Conservation (phyloP, 345 rosid species). For the Dovyalis caffra region DNA sequence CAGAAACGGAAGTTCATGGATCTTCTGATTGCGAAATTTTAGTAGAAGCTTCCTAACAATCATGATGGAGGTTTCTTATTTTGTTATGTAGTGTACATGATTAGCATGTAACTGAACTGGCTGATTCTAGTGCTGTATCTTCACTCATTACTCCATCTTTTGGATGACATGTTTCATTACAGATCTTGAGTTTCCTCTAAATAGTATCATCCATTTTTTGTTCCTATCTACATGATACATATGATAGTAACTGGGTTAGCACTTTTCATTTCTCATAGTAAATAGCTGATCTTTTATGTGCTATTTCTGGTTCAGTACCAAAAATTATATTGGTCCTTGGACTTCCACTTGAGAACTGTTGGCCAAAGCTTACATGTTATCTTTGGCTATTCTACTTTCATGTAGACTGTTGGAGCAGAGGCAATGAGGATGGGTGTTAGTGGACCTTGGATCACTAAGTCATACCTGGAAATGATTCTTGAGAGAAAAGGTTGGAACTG, state of each 20-base stretch:
- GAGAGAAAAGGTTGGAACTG: conserved; percentile 75
- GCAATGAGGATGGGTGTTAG: conserved; percentile 67
- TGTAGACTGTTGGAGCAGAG: conserved; percentile 94
- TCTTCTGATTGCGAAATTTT: background rate
- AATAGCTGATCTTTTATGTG: background rate
- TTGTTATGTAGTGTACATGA: background rate
- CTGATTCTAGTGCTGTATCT: background rate
- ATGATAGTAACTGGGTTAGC: background rate
- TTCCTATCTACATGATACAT: background rate
- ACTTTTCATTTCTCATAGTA: background rate
- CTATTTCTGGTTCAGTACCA: background rate
- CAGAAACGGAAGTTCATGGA: background rate
- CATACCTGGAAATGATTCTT: conserved; percentile 93
- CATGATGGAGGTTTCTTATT: background rate
- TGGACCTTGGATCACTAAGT: conserved; percentile 95
- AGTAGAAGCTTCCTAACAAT: background rate
- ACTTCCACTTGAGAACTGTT: background rate
- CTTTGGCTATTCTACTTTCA: conserved; percentile 25
- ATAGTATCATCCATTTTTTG: background rate
- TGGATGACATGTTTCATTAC: background rate
- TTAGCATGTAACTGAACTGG: background rate
- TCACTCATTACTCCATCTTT: background rate
- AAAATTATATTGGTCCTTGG: conserved; percentile 4
- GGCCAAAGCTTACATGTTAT: conserved; percentile 1
- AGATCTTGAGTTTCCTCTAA: background rate